phyloP scores from a whole-genome alignment of 345 rosid species.

The Aegle marmelos region DNA sequence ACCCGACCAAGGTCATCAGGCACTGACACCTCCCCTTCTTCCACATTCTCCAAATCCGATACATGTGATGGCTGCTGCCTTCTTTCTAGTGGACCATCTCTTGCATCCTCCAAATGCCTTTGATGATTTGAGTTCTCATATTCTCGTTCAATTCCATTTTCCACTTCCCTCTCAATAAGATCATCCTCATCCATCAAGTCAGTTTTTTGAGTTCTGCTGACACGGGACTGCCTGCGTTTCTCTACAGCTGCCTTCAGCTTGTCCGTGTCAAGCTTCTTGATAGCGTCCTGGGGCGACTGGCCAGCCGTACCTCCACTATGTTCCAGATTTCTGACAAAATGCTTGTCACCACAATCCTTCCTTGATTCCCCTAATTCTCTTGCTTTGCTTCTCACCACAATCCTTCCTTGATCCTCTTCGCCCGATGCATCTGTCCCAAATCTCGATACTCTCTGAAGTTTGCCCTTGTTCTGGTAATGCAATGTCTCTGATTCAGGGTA shows the following conservation, averaged over 20 bases:
- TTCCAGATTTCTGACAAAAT: slow-evolving; percentile 28
- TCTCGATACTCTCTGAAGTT: slow-evolving; percentile 23
- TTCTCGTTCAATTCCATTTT: slow-evolving; percentile 39
- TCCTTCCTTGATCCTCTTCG: slow-evolving; percentile 36
- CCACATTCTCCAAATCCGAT: slow-evolving; percentile 28
- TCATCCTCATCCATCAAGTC: slow-evolving; percentile 52
- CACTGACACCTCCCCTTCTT: slow-evolving; percentile 63
- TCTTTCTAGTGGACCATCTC: slow-evolving; percentile 26
- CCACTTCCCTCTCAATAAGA: slow-evolving; percentile 49
- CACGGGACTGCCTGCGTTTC: slow-evolving; percentile 43
- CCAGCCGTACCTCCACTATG: slow-evolving; percentile 34
- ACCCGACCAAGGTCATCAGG: slow-evolving; percentile 12
- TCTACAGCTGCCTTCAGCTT: slow-evolving; percentile 48
- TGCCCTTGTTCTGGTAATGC: slow-evolving; percentile 25
- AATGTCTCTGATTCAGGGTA: slow-evolving; percentile 18
- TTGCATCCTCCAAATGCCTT: slow-evolving; percentile 19
- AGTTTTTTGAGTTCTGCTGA: slow-evolving; percentile 29
- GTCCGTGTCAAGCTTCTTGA: slow-evolving; percentile 44
- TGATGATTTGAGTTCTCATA: slow-evolving; percentile 21
- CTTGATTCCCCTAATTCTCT: slow-evolving; percentile 32
- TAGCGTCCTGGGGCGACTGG: slow-evolving; percentile 47
- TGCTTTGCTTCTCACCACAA: slow-evolving; percentile 20
- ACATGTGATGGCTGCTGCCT: slow-evolving; percentile 30
- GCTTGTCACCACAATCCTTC: too few species aligned
- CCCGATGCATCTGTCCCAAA: slow-evolving; percentile 14